A percentile compares a stretch with the other conserved stretches of the same genome.
These are phyloP conservation scores for Grifola frondosa DNA, from an alignment of 1,284 basidiomycete species.

Conservation along the genomic window DNA sequence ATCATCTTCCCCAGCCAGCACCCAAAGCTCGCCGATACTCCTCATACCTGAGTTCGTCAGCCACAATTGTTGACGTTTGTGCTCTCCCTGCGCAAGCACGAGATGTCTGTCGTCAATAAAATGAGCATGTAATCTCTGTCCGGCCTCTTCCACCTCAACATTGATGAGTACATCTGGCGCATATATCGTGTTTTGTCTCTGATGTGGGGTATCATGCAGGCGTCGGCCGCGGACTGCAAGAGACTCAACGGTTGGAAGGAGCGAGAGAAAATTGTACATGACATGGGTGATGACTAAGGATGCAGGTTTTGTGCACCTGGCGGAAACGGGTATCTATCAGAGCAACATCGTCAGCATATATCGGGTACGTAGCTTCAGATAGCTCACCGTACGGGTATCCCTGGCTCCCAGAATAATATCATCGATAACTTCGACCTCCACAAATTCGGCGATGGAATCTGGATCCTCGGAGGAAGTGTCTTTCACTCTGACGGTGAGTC, in stretches of 20 bases:
- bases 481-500: conserved; percentile 54
- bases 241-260: conserved; percentile 61
- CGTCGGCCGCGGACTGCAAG: conserved; percentile 63
- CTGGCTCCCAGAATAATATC: conserved; percentile 56
- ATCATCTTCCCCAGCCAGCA: conserved; percentile 57
- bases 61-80: conserved; percentile 48
- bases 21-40: conserved; percentile 66
- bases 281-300: conserved; percentile 55
- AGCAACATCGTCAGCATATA: conserved; percentile 3
- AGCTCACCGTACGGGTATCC: conserved; percentile 59
- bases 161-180: conserved; percentile 58
- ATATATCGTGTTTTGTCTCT: conserved; percentile 64
- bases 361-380: neutral
- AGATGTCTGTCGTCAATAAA: conserved; percentile 54
- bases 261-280: conserved; percentile 65
- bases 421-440: conserved; percentile 58
- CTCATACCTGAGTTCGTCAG: conserved; percentile 61
- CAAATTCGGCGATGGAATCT: conserved; percentile 37
- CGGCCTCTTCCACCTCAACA: conserved; percentile 59
- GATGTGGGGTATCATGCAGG: conserved; percentile 67
- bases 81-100: conserved; percentile 63
- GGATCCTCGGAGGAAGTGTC: conserved; percentile 37
- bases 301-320: conserved; percentile 50
- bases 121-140: conserved; percentile 54
- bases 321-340: conserved; percentile 60